phyloP scores from a whole-genome alignment of 345 rosid genomes.

The Stellera chamaejasme region DNA sequence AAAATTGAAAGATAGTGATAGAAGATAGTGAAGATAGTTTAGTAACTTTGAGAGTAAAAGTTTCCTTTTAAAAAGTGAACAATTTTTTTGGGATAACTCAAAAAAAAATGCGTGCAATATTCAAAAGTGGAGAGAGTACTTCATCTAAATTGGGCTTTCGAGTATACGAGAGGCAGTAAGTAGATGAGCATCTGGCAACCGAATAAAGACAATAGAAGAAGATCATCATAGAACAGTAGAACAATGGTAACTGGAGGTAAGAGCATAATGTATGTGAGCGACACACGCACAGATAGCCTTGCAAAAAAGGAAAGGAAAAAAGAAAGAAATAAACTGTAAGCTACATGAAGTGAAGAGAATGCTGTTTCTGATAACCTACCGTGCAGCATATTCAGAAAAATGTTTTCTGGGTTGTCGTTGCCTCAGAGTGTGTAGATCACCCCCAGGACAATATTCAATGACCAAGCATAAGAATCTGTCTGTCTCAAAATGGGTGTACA shows the following conservation, averaged over 20 bases:
- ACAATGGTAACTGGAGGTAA: background rate
- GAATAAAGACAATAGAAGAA: too few species aligned
- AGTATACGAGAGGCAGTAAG: too few species aligned
- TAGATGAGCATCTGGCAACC: too few species aligned
- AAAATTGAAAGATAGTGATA: too few species aligned
- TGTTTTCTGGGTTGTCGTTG: conserved; percentile 96
- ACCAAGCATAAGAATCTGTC: conserved; percentile 95
- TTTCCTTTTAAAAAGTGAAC: too few species aligned
- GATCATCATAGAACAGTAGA: background rate
- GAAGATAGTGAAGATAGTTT: too few species aligned
- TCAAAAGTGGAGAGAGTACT: too few species aligned
- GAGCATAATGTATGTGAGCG: background rate
- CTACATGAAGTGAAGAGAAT: background rate
- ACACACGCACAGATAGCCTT: background rate
- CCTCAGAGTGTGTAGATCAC: conserved; percentile 90
- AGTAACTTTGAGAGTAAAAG: too few species aligned
- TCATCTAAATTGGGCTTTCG: too few species aligned
- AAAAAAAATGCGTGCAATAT: too few species aligned
- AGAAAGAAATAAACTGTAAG: background rate
- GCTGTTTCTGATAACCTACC: conserved; percentile 35
- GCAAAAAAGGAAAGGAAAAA: conserved; percentile 4
- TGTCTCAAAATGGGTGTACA: conserved; percentile 93
- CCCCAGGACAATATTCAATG: conserved; percentile 98
- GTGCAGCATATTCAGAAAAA: conserved; percentile 95
- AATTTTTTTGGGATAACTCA: too few species aligned